Evolutionary conservation across 164 flowering plant species (phyloP).

Genomic region (Cinnamomum micranthum): DNA sequence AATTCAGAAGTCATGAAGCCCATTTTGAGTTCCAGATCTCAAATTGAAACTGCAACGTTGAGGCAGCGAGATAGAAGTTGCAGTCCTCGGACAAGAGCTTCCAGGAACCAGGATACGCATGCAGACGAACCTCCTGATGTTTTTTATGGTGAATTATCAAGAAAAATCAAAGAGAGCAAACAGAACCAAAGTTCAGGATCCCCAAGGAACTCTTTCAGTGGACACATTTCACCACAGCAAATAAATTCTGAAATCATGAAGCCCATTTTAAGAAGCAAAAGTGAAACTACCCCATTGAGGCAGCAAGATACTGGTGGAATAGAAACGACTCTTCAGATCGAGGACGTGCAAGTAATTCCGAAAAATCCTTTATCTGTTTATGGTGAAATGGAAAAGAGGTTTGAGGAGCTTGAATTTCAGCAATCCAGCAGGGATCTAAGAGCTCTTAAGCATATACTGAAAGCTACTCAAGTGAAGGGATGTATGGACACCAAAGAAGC

Average conservation of each 20-base stretch:
- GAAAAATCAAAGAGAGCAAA: constrained; percentile 29
- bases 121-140: constrained; percentile 18
- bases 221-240: constrained; percentile 26
- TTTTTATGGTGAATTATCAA: constrained; percentile 9
- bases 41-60: constrained; percentile 77
- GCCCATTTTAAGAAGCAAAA: constrained; percentile 39
- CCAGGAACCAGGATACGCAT: neutral
- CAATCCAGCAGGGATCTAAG: constrained; percentile 85
- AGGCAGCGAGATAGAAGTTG: constrained; percentile 38
- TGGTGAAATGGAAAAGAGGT: constrained; percentile 79
- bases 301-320: constrained; percentile 23
- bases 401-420: constrained; percentile 65
- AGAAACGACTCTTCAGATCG: constrained; percentile 5
- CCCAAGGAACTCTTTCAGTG: constrained; percentile 29
- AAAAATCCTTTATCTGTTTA: constrained; percentile 52
- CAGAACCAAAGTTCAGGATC: constrained; percentile 26
- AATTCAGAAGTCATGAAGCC: constrained; percentile 35
- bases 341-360: constrained; percentile 24
- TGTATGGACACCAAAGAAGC: constrained; percentile 34
- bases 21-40: constrained; percentile 37
- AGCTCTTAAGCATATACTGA: constrained; percentile 90
- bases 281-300: constrained; percentile 81
- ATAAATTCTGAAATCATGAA: constrained; percentile 31
- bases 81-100: constrained; percentile 24
- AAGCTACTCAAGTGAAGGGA: constrained; percentile 69